Conservation (phyloP, 1,139 yeast genomes). For the Candida sanyaensis region DNA sequence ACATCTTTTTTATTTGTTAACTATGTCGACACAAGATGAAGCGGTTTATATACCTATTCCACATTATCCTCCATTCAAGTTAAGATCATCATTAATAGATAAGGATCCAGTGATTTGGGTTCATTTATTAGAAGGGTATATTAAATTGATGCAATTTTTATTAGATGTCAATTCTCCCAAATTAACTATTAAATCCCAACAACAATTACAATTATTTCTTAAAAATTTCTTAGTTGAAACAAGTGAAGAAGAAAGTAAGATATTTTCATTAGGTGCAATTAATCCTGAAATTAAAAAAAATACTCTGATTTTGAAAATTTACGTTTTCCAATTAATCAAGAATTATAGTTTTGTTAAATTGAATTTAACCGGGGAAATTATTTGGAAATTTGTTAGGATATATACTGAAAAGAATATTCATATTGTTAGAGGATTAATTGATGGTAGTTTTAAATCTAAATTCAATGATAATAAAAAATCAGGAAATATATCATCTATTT, state of each 20-base stretch:
- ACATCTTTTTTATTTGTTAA: neutral
- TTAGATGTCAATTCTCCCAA: slow-evolving; percentile 32
- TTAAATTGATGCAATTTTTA: slow-evolving; percentile 49
- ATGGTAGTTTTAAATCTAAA: slow-evolving; percentile 51
- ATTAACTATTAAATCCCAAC: slow-evolving; percentile 54
- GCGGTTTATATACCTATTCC: slow-evolving; percentile 50
- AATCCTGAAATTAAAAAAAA: slow-evolving; percentile 66
- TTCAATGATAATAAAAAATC: slow-evolving; percentile 52
- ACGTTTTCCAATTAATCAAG: slow-evolving; percentile 55
- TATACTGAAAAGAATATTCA: slow-evolving; percentile 50
- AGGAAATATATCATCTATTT: slow-evolving; percentile 49
- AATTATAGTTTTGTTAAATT: slow-evolving; percentile 55
- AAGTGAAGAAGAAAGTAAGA: slow-evolving; percentile 56
- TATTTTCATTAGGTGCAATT: slow-evolving; percentile 67
- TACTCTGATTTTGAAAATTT: slow-evolving; percentile 46
- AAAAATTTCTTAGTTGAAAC: slow-evolving; percentile 61
- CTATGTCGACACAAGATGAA: slow-evolving; percentile 5
- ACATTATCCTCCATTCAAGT: slow-evolving; percentile 69
- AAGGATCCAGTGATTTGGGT: slow-evolving; percentile 85
- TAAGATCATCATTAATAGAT: slow-evolving; percentile 72
- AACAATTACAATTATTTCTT: slow-evolving; percentile 58
- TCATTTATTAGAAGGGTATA: slow-evolving; percentile 65
- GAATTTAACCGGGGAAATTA: slow-evolving; percentile 55
- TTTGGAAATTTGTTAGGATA: slow-evolving; percentile 63
- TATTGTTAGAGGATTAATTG: slow-evolving; percentile 53